phyloP scores from a whole-genome alignment of 257 asterid species.

The Rhazya stricta region DNA sequence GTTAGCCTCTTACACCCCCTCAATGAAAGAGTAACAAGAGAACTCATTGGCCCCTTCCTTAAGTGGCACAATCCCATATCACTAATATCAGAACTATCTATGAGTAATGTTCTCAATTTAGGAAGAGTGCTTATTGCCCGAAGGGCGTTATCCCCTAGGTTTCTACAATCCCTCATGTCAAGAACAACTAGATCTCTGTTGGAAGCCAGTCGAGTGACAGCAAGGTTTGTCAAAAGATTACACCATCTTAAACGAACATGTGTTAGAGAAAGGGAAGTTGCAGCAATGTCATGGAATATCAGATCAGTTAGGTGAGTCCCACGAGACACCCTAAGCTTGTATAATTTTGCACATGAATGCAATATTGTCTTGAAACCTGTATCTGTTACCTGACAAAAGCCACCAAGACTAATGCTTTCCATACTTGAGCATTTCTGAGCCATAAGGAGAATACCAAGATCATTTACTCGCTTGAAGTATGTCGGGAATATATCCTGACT shows the following conservation, averaged over 20 bases:
- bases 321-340: constrained; percentile 61
- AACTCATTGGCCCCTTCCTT: constrained; percentile 49
- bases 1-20: constrained; percentile 93
- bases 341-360: constrained; percentile 78
- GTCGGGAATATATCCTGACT: constrained; percentile 79
- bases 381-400: constrained; percentile 91
- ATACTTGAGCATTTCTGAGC: constrained; percentile 80
- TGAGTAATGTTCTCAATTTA: constrained; percentile 54
- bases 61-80: constrained; percentile 72
- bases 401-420: constrained; percentile 95
- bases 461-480: constrained; percentile 83
- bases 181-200: constrained; percentile 53
- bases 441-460: constrained; percentile 95
- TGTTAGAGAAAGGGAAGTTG: constrained; percentile 69
- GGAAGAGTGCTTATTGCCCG: constrained; percentile 58
- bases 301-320: constrained; percentile 88
- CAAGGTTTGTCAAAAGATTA: constrained; percentile 70
- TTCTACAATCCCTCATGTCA: constrained; percentile 82
- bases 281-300: constrained; percentile 81
- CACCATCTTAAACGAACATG: constrained; percentile 94
- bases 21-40: constrained; percentile 64
- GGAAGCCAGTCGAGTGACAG: constrained; percentile 59
- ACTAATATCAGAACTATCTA: constrained; percentile 82
- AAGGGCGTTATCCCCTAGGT: constrained; percentile 78
- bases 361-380: constrained; percentile 82